Evolutionary conservation across 2,329 filamentous ascomycete genomes (phyloP).

Genomic region (Colletotrichum echinochloae): DNA sequence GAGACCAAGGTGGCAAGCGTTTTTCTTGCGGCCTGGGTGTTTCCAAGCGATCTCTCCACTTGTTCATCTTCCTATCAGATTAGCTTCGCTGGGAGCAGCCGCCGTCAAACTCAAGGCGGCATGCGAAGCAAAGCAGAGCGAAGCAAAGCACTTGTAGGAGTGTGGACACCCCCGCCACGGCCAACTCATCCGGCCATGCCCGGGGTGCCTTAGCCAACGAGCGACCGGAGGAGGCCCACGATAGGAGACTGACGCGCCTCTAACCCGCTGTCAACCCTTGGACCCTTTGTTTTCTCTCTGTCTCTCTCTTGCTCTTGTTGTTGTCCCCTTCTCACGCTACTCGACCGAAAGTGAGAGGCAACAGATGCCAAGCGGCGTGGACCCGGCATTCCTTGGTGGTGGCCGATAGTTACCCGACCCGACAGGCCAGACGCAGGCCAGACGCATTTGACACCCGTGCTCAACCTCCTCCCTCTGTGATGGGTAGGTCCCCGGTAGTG

Average conservation of each 20-base stretch:
- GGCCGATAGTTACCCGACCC: conserved; percentile 5
- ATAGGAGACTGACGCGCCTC: conserved; percentile 22
- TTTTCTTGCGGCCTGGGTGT: conserved; percentile 5
- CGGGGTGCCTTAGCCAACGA: conserved; percentile 23
- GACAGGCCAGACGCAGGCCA: neutral
- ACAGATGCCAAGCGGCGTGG: conserved; percentile 37
- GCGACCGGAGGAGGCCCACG: conserved; percentile 10
- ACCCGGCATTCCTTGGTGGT: conserved; percentile 29
- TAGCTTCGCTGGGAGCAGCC: conserved; percentile 32
- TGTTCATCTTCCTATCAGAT: conserved; percentile 29
- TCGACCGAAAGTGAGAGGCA: neutral
- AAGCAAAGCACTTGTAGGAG: conserved; percentile 38
- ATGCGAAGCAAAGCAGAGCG: conserved; percentile 36
- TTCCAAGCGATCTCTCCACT: conserved; percentile 32
- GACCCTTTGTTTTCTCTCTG: neutral
- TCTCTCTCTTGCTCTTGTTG: neutral
- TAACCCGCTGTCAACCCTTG: neutral
- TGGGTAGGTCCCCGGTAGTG: too few species aligned
- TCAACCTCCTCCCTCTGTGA: neutral
- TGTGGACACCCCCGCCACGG: conserved; percentile 27
- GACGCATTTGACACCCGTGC: neutral
- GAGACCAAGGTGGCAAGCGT: conserved; percentile 4
- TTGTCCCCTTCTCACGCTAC: neutral
- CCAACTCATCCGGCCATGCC: conserved; percentile 33
- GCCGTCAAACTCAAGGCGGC: conserved; percentile 19